phyloP scores from a whole-genome alignment of 768 basidiomycete species.

The Tricholoma flavovirens region DNA sequence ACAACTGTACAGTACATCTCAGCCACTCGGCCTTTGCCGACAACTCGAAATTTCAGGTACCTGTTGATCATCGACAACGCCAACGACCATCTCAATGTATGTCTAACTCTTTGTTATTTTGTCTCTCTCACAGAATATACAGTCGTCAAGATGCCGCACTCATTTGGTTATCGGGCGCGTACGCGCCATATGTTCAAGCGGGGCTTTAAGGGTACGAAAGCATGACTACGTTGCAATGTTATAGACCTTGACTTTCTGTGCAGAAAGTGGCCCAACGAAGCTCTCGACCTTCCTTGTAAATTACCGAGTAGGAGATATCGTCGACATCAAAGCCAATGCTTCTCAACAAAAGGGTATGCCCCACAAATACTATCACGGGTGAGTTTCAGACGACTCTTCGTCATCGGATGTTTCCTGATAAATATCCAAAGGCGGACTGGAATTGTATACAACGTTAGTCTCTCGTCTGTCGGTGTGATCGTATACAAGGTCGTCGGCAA shows the following conservation, averaged over 20 bases:
- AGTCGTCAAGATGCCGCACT: conserved; percentile 96
- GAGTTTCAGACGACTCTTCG: conserved; percentile 20
- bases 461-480: conserved; percentile 91
- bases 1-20: conserved; percentile 60
- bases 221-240: conserved; percentile 1
- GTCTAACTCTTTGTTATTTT: conserved; percentile 31
- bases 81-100: conserved; percentile 34
- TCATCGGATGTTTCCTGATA: conserved; percentile 3
- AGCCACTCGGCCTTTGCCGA: conserved; percentile 65
- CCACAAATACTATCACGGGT: conserved; percentile 99
- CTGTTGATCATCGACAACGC: conserved; percentile 29
- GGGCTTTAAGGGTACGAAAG: conserved; percentile 86
- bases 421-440: conserved; percentile 74
- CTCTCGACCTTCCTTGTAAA: conserved; percentile 90
- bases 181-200: conserved; percentile 99
- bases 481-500: conserved; percentile 98
- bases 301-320: conserved; percentile 96
- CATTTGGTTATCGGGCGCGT: conserved; percentile 99
- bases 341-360: conserved; percentile 99
- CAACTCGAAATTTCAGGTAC: conserved; percentile 22
- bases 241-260: conserved; percentile 9
- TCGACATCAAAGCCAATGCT: conserved; percentile 99
- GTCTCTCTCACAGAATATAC: conserved; percentile 16
- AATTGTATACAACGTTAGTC: conserved; percentile 97
- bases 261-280: conserved; percentile 87